These are phyloP conservation scores for Ophiocordyceps polyrhachis-furcata DNA, from an alignment of 2,329 filamentous ascomycete genomes.

Conservation along the genomic window DNA sequence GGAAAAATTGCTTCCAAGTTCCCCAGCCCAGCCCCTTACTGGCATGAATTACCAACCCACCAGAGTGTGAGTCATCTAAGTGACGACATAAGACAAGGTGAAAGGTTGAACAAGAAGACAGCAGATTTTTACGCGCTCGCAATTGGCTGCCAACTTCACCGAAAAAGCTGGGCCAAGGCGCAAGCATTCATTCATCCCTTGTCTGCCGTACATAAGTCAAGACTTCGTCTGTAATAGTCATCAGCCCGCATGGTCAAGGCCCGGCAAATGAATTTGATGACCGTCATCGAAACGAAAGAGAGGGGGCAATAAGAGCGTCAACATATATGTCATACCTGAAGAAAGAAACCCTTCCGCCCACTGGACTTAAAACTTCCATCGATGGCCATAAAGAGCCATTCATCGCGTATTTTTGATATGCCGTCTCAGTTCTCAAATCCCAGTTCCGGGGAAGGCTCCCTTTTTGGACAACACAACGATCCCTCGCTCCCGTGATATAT, in stretches of 20 bases:
- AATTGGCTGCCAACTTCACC: not conserved
- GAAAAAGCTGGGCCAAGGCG: not conserved
- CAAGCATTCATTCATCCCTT: not conserved
- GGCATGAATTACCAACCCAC: no score
- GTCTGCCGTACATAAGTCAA: no score
- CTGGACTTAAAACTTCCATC: not conserved
- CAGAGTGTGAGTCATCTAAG: not conserved
- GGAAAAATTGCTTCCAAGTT: not conserved
- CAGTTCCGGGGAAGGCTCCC: slow-evolving; percentile 85
- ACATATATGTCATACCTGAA: not conserved
- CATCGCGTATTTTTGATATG: no score
- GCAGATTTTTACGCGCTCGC: not conserved
- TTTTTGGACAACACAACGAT: slow-evolving; percentile 87
- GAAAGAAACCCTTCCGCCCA: not conserved
- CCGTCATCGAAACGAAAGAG: not conserved
- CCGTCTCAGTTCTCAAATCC: slow-evolving; percentile 24
- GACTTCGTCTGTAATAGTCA: not conserved
- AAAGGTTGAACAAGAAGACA: not conserved
- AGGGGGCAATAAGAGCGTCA: not conserved
- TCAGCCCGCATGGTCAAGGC: not conserved
- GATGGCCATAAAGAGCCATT: not conserved
- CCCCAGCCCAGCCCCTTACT: not conserved
- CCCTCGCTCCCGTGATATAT: slow-evolving; percentile 78
- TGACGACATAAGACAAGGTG: not conserved
- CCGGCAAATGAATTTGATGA: not conserved